phyloP scores from a whole-genome alignment of 257 asterid species.

The Nicotiana undulata region DNA sequence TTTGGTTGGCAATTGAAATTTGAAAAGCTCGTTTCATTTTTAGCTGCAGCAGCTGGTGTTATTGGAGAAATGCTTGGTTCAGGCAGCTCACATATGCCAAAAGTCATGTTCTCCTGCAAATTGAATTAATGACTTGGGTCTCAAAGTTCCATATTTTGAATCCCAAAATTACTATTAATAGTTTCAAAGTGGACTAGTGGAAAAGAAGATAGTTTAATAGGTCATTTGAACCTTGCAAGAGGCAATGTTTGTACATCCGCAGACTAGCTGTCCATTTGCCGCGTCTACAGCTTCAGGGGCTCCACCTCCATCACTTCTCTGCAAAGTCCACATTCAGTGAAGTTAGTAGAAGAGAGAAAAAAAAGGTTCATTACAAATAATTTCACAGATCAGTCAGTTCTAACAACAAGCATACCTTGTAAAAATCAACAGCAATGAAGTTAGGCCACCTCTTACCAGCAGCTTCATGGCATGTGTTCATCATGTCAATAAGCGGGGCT shows the following conservation, averaged over 20 bases:
- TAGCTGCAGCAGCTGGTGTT: constrained; percentile 23
- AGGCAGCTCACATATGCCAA: constrained; percentile 61
- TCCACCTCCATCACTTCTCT: constrained; percentile 99
- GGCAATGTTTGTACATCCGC: constrained; percentile 69
- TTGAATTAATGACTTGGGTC: background rate
- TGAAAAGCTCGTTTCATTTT: constrained; percentile 31
- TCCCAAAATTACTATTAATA: background rate
- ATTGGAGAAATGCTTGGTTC: constrained; percentile 17
- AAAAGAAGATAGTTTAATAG: background rate
- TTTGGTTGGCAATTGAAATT: constrained; percentile 20
- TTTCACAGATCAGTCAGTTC: background rate
- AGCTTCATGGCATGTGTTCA: constrained; percentile 67
- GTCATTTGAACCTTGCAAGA: constrained; percentile 57
- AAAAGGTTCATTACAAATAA: background rate
- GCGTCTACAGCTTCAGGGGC: constrained; percentile 71
- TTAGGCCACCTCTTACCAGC: constrained; percentile 89
- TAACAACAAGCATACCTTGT: constrained; percentile 42
- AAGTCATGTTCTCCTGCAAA: constrained; percentile 55
- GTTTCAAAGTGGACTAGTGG: background rate
- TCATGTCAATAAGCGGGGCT: constrained; percentile 62
- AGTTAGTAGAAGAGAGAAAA: background rate
- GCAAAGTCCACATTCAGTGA: constrained; percentile 11
- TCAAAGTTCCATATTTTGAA: background rate
- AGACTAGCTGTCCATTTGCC: constrained; percentile 71
- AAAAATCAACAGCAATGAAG: constrained; percentile 82